A percentile compares a stretch with the other conserved stretches of the same genome.
Evolutionary conservation across 2,329 filamentous ascomycete genomes (phyloP).

Genomic region (Hypoxylon sp.): DNA sequence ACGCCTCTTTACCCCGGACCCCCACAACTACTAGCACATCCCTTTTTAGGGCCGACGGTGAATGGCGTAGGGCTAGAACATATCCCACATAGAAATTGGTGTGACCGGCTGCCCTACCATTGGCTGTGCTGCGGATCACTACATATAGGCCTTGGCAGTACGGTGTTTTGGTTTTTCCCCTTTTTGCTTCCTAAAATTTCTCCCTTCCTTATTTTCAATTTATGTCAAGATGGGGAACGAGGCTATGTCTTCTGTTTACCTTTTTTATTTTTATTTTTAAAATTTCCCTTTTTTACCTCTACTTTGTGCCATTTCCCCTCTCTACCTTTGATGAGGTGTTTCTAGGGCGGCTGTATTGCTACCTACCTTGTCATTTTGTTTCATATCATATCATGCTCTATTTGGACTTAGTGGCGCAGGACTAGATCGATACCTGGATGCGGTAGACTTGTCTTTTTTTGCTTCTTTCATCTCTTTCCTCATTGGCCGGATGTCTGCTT

Average conservation of each 20-base stretch:
- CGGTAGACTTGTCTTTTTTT: constrained; percentile 21
- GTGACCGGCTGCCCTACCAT: constrained; percentile 18
- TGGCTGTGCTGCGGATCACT: constrained; percentile 20
- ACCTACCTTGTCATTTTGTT: constrained; percentile 19
- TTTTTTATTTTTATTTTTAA: constrained; percentile 13
- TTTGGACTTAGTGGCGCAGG: constrained; percentile 14
- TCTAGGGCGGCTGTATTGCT: constrained; percentile 14
- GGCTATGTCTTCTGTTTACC: constrained; percentile 33
- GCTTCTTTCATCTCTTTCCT: constrained; percentile 11
- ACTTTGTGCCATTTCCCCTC: constrained; percentile 7
- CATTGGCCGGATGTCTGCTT: neutral
- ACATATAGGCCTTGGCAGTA: constrained; percentile 29
- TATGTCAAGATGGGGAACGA: constrained; percentile 28
- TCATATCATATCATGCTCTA: constrained; percentile 24
- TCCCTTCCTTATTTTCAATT: constrained; percentile 2
- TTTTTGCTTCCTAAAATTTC: constrained; percentile 1
- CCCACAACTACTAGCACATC: constrained; percentile 20
- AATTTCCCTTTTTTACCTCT: constrained; percentile 9
- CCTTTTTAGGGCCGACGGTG: constrained; percentile 23
- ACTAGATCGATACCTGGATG: constrained; percentile 28
- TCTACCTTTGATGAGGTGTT: constrained; percentile 22
- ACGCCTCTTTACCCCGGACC: constrained; percentile 34
- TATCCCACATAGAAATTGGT: constrained; percentile 33
- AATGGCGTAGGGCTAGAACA: constrained; percentile 40
- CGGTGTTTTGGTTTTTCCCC: constrained; percentile 13